Conservation (phyloP, 2,329 filamentous ascomycete genomes). For the Xylaria sp. region DNA sequence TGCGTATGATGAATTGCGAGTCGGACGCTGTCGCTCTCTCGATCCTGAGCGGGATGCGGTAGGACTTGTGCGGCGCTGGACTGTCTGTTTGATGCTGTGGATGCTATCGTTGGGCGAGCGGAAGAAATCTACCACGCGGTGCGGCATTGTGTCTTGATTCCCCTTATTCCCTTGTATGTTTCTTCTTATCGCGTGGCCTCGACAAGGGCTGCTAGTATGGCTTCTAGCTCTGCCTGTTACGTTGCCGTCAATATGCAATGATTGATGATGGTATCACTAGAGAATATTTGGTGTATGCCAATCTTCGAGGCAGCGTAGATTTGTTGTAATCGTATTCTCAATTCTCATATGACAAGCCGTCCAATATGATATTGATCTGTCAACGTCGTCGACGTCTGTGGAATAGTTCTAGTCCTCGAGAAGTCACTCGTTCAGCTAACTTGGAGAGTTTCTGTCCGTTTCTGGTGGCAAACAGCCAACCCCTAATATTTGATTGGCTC, state of each 20-base stretch:
- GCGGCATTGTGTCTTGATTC: slow-evolving; percentile 59
- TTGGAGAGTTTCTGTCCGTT: slow-evolving; percentile 10
- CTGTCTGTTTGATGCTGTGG: slow-evolving; percentile 57
- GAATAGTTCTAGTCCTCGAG: neutral
- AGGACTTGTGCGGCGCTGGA: slow-evolving; percentile 48
- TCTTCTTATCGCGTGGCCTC: slow-evolving; percentile 4
- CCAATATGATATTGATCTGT: neutral
- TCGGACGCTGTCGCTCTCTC: slow-evolving; percentile 47
- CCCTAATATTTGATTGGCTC: slow-evolving; percentile 28
- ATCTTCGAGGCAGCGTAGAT: slow-evolving; percentile 6
- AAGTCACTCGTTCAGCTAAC: no score
- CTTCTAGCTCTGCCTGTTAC: slow-evolving; percentile 5
- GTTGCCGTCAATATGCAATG: slow-evolving; percentile 1
- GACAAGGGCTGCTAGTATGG: slow-evolving; percentile 2
- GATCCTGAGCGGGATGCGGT: slow-evolving; percentile 39
- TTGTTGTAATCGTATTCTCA: neutral
- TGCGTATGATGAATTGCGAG: slow-evolving; percentile 51
- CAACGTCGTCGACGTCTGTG: neutral
- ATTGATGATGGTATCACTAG: slow-evolving; percentile 11
- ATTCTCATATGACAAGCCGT: neutral
- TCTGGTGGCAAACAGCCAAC: slow-evolving; percentile 21
- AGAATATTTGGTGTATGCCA: slow-evolving; percentile 5
- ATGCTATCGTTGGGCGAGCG: slow-evolving; percentile 66
- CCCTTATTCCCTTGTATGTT: neutral
- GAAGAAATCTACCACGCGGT: slow-evolving; percentile 67